phyloP scores from a whole-genome alignment of 352 stramenopile species.

The Globisporangium carolinianum region DNA sequence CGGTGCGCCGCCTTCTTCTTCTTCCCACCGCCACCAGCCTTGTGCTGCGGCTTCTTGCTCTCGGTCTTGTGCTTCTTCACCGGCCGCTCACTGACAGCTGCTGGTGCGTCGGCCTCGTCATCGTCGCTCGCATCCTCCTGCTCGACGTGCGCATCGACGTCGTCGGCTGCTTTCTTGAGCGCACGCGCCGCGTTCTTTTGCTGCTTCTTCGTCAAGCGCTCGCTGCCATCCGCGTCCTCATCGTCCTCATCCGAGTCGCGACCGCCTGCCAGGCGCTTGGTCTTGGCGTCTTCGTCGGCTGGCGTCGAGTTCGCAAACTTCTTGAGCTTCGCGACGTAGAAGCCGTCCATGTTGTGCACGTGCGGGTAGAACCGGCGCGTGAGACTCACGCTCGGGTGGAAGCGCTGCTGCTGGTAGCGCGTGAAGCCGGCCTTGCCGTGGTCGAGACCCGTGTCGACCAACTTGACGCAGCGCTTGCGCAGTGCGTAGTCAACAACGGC shows the following conservation, averaged over 20 bases:
- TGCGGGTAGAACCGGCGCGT: slow-evolving; percentile 99
- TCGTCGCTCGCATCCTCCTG: slow-evolving; percentile 44
- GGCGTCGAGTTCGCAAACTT: slow-evolving; percentile 95
- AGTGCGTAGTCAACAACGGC: slow-evolving; percentile 99
- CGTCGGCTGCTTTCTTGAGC: slow-evolving; percentile 59
- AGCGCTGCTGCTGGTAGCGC: slow-evolving; percentile 95
- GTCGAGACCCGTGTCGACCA: slow-evolving; percentile 96
- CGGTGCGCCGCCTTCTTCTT: slow-evolving; percentile 21
- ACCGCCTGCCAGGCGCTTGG: slow-evolving; percentile 27
- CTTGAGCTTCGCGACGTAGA: slow-evolving; percentile 99
- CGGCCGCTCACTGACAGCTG: slow-evolving; percentile 22
- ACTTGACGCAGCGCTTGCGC: slow-evolving; percentile 96
- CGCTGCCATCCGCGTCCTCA: slow-evolving; percentile 67
- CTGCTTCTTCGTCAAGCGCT: slow-evolving; percentile 71
- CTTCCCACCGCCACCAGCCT: slow-evolving; percentile 22
- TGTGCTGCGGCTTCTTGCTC: slow-evolving; percentile 12
- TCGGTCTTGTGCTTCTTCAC: slow-evolving; percentile 45
- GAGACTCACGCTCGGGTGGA: slow-evolving; percentile 95
- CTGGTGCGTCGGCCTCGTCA: slow-evolving; percentile 23
- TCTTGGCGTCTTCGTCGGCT: slow-evolving; percentile 66
- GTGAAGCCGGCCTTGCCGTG: slow-evolving; percentile 93
- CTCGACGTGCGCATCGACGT: slow-evolving; percentile 62
- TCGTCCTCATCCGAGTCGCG: slow-evolving; percentile 37
- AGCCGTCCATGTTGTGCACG: slow-evolving; percentile 99
- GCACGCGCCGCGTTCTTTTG: slow-evolving; percentile 74